These are phyloP conservation scores for Aspergillus affinis DNA, from an alignment of 495 filamentous ascomycete species.

Conservation along the genomic window DNA sequence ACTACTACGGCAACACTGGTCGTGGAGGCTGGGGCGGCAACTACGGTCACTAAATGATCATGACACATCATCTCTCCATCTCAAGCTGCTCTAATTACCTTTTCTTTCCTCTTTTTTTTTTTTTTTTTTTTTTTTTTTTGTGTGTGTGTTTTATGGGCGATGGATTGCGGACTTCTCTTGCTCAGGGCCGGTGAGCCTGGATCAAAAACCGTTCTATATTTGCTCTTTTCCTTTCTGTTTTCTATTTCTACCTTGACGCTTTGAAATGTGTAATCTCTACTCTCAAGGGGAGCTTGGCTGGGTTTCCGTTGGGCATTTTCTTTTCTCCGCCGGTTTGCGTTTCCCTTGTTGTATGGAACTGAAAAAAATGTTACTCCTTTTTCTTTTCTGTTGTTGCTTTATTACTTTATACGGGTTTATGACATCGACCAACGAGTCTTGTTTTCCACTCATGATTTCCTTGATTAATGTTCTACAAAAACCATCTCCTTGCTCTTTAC, in stretches of 20 bases:
- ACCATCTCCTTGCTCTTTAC: constrained; percentile 18
- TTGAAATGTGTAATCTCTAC: constrained; percentile 49
- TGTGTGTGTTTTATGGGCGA: constrained; percentile 21
- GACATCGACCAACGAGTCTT: constrained; percentile 8
- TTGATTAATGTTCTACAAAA: constrained; percentile 13
- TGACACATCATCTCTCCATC: constrained; percentile 29
- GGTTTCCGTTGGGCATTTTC: constrained; percentile 28
- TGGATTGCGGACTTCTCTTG: constrained; percentile 29
- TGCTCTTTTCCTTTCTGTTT: constrained; percentile 14
- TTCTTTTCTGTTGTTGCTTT: constrained; percentile 14
- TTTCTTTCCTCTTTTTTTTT: not conserved
- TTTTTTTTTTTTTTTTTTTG: not conserved
- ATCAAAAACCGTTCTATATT: constrained; percentile 29
- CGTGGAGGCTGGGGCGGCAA: constrained; percentile 72
- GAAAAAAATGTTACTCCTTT: constrained; percentile 22
- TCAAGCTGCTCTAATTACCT: constrained; percentile 3
- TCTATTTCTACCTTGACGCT: constrained; percentile 12
- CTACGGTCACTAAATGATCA: constrained; percentile 51
- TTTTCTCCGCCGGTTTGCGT: constrained; percentile 15
- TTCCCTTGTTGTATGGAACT: constrained; percentile 28
- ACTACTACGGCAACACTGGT: constrained; percentile 53
- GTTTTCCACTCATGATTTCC: constrained; percentile 9
- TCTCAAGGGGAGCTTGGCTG: constrained; percentile 49
- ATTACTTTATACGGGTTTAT: constrained; percentile 12
- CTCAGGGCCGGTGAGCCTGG: constrained; percentile 20